These are phyloP conservation scores for Castanea crenata DNA, from an alignment of 306 rosid genomes.

Conservation along the genomic window DNA sequence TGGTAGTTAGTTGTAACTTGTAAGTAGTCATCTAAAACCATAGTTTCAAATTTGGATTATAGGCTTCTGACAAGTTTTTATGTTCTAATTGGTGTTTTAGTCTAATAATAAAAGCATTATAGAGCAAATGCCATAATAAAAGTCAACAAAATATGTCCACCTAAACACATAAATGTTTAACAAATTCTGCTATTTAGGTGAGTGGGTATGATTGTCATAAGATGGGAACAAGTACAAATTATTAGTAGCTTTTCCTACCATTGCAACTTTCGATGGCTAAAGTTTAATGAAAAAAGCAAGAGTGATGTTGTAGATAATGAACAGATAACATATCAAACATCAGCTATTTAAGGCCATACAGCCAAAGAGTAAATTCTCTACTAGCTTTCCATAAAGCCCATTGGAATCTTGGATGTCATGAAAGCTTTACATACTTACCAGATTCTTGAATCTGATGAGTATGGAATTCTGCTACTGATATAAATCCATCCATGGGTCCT, in stretches of 20 bases:
- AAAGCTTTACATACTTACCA: constrained; percentile 19
- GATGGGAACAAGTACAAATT: constrained; percentile 9
- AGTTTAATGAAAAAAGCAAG: constrained; percentile 26
- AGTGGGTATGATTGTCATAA: constrained; percentile 22
- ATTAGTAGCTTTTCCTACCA: constrained; percentile 16
- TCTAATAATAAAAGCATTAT: too few species aligned
- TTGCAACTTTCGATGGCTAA: constrained; percentile 35
- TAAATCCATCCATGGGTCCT: constrained; percentile 46
- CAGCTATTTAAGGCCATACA: constrained; percentile 56
- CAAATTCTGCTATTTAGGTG: background rate
- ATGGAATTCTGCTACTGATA: constrained; percentile 43
- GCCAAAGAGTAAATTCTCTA: constrained; percentile 42
- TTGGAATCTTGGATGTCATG: constrained; percentile 16
- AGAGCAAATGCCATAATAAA: too few species aligned
- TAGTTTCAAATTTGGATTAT: too few species aligned
- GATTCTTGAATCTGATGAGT: constrained; percentile 33
- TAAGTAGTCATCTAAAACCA: too few species aligned
- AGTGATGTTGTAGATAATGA: constrained; percentile 35
- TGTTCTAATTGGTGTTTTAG: too few species aligned
- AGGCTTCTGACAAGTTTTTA: too few species aligned
- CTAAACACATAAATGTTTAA: too few species aligned
- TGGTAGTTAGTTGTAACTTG: too few species aligned
- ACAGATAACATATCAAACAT: constrained; percentile 28
- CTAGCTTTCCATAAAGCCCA: constrained; percentile 37
- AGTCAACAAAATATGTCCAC: too few species aligned